Base-by-base conservation (phyloP, 768 basidiomycete species). In the Lentinula detonsa region DNA sequence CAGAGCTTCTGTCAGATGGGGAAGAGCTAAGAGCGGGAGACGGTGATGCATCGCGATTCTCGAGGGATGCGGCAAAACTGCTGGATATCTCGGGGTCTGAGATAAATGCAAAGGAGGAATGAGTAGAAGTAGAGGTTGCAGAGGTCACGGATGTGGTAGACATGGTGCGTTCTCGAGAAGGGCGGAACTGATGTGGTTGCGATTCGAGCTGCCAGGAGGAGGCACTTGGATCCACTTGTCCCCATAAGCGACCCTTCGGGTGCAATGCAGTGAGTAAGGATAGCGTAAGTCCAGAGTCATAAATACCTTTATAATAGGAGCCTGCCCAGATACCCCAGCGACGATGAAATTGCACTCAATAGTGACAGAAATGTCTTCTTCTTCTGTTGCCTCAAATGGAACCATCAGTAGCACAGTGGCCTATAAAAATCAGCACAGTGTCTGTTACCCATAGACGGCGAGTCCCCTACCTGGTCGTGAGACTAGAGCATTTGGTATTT, bases 71-170 rank as follows among this genome's bases (percentile, higher is more conserved):
- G 1, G 89, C 88, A 65, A 92, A 91, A 69, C 87, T 90, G 73
- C 89, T 91, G 4, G 90, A 90, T 56, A 92, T 87, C 65, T 93
- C 91, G 2, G 85, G 85, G 65, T 93, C 91, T n/a, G 91, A 91
- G 8, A 93, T 78, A 60, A 91, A 80, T 4, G 91, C 90, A 66
- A 85, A 93, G 0, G 91, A 93, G 18, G 91, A 93, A 33, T 84
- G 88, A 0, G 88, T 88, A 3, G 90, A 91, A 0, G 85, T 75
- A 1, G 88, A 89, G 4, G 55, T 45, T 11, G 39, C 55, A 8
- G 90, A 91, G 5, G 86, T 76, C 13, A 87, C 85, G 13, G 90
- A 91, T 2, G 84, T 85, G 0, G 90, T 92, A 13, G 90, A 91
- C 2, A 84, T 85, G 0, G 91, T 92, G 18, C 90, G 85, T 61